phyloP scores from a whole-genome alignment of 1,139 yeast species.

The Hanseniaspora sp. region DNA sequence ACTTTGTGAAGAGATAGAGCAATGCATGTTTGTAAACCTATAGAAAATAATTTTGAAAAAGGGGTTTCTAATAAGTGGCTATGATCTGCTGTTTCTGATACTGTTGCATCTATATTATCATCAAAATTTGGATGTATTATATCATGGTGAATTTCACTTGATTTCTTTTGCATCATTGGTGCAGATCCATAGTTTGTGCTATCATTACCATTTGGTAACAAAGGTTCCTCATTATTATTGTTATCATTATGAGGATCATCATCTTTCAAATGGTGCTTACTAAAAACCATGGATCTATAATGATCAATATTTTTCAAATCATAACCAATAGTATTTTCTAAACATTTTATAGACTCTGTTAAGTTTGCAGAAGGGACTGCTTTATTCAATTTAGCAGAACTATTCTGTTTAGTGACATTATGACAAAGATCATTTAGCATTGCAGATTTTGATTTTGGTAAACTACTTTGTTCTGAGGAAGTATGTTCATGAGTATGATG shows the following conservation, averaged over 20 bases:
- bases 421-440: slow-evolving; percentile 5
- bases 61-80: slow-evolving; percentile 78
- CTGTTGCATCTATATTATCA: not conserved
- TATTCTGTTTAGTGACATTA: not conserved
- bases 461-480: not conserved
- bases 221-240: not conserved
- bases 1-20: slow-evolving; percentile 83
- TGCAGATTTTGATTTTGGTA: slow-evolving; percentile 16
- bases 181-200: slow-evolving; percentile 3
- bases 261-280: not conserved
- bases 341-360: slow-evolving; percentile 21
- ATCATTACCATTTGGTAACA: not conserved
- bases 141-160: not conserved
- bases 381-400: not conserved
- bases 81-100: slow-evolving; percentile 33
- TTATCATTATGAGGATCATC: too few relatives aligned
- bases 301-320: slow-evolving; percentile 29
- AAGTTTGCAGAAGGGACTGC: slow-evolving; percentile 16
- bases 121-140: slow-evolving; percentile 10
- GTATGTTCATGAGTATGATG: not conserved
- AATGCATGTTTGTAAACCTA: slow-evolving; percentile 80
- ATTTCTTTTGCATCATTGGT: not conserved
- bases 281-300: slow-evolving; percentile 23
- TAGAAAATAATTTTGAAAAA: slow-evolving; percentile 61
- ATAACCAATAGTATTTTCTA: slow-evolving; percentile 29